Conservation (phyloP, 345 rosid genomes). For the Toxicodendron radicans region DNA sequence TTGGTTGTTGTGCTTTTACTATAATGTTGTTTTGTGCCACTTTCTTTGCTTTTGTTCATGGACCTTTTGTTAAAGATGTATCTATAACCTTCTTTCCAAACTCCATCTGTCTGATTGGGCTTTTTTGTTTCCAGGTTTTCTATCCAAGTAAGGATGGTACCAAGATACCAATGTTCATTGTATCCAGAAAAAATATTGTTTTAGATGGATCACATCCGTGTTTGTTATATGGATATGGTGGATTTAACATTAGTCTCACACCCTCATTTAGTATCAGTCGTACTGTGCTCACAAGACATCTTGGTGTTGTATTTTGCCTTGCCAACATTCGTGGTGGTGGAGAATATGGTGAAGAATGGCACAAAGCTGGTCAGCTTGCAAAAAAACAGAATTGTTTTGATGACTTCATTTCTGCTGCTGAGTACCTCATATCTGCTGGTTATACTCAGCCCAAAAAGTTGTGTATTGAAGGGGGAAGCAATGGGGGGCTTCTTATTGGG, state of each 20-base stretch:
- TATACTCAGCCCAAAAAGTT: slow-evolving; percentile 72
- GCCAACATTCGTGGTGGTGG: slow-evolving; percentile 98
- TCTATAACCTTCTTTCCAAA: slow-evolving; percentile 2
- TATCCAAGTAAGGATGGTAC: slow-evolving; percentile 81
- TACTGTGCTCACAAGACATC: slow-evolving; percentile 63
- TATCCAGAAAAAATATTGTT: slow-evolving; percentile 53
- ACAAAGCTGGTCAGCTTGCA: slow-evolving; percentile 76
- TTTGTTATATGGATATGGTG: slow-evolving; percentile 90
- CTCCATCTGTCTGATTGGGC: background rate
- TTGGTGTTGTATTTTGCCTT: slow-evolving; percentile 76
- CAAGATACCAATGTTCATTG: slow-evolving; percentile 77
- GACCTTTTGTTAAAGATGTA: background rate
- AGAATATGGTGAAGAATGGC: slow-evolving; percentile 98
- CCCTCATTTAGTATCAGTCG: slow-evolving; percentile 79
- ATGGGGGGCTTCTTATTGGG: slow-evolving; percentile 92
- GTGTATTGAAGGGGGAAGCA: slow-evolving; percentile 95
- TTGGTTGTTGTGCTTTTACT: background rate
- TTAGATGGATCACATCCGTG: slow-evolving; percentile 90
- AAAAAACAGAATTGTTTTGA: slow-evolving; percentile 89
- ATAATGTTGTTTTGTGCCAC: background rate
- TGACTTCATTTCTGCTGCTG: slow-evolving; percentile 82
- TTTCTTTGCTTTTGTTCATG: background rate
- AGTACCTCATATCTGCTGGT: slow-evolving; percentile 72
- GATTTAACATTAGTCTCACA: slow-evolving; percentile 70
- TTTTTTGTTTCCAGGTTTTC: slow-evolving; percentile 55